Evolutionary conservation across 805 yeast genomes (phyloP), one percentile per base, ranked within the genome.

Genomic region (Saturnispora serradocipensis): DNA sequence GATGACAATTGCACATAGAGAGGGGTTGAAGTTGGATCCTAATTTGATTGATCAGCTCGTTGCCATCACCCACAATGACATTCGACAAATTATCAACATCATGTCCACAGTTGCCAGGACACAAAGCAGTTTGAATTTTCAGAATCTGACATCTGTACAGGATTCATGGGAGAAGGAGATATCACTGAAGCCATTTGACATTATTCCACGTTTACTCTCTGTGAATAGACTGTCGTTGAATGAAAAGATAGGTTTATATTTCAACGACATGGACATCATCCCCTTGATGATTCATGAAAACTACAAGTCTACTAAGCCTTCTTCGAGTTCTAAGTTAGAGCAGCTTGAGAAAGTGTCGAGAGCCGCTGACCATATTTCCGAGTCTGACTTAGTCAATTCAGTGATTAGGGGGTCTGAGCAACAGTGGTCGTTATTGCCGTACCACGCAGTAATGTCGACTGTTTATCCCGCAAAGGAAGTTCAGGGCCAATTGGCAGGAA

Each of bases 231-330:
- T 77, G 52, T 73, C 82, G 2, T 65, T 91, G 56, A 85, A 83
- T 66, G 96, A 88, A 56, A 86, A 88, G 63, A 82, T 91, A 61
- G 91, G 86, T 59, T 74, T 88, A 49, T 93, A 89, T 64, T 93
- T 93, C 72, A 89, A 88, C 67, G 99, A 93, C 67, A 86, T 88
- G 68, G 97, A 89, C 63, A 85, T 93, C 64, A 82, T 95, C 1
- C 98, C 99, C 5, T 73, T 91, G 55, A 91, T 93, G 98, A 78
- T 93, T 49, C 97, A 91, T 63, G 99, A 93, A 65, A 93, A 93
- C 68, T 93, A 93, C 64, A 67, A 88, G 46, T 69, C 69, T 35
- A 82, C 95, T 0, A 71, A 70, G 40, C 96, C 95, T 1, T 54
- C 72, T 7, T 48, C 60, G 3, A 68, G 72, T 16, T 62, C 70